Evolutionary conservation across 2,329 filamentous ascomycete genomes (phyloP).

Genomic region (Dothiorella sarmentorum): DNA sequence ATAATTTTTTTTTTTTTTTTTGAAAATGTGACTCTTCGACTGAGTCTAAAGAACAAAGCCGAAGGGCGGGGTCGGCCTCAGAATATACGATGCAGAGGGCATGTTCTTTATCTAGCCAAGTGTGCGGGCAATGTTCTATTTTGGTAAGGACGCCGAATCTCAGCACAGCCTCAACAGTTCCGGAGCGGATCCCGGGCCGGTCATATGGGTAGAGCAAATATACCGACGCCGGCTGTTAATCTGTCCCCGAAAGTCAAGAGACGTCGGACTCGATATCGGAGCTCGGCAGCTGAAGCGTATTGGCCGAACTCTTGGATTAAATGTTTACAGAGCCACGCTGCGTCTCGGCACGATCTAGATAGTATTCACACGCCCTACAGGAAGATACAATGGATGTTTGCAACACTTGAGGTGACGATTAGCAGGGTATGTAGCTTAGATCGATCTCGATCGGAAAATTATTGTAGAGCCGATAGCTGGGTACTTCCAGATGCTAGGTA

Average conservation of each 20-base stretch:
- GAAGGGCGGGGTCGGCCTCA: too few species aligned
- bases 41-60: too few species aligned
- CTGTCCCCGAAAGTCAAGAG: neutral
- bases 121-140: neutral
- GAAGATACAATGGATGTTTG: too few species aligned
- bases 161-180: neutral
- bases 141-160: neutral
- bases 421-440: too few species aligned
- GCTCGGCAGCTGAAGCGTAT: neutral
- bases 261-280: neutral
- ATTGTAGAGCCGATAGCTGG: neutral
- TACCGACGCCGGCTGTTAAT: neutral
- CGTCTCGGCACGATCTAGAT: too few species aligned
- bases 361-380: too few species aligned
- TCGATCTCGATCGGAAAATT: too few species aligned
- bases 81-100: too few species aligned
- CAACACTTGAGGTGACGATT: neutral
- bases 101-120: too few species aligned
- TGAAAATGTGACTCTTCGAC: too few species aligned
- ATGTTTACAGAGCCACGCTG: neutral
- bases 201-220: neutral
- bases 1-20: too few species aligned
- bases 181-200: constrained; percentile 1
- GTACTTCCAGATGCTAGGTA: neutral
- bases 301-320: neutral